Conservation (phyloP, 805 yeast species). For the Candida montana region DNA sequence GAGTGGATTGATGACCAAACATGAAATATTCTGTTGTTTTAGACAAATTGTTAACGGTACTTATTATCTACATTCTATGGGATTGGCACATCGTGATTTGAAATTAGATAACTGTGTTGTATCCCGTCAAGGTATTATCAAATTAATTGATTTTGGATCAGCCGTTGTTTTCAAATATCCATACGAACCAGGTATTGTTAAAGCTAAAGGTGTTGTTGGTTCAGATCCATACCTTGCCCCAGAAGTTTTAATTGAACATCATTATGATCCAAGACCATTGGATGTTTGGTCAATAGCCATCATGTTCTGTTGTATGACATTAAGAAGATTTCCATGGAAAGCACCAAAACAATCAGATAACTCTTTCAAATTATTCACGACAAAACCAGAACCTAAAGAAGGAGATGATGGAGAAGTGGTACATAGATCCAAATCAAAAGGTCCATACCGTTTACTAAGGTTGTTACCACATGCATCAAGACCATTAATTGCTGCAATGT, state of each 20-base stretch:
- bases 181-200: constrained; percentile 48
- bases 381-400: constrained; percentile 29
- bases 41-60: constrained; percentile 78
- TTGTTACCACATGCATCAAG: constrained; percentile 67
- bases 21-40: constrained; percentile 76
- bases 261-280: constrained; percentile 80
- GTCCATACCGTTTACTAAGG: constrained; percentile 69
- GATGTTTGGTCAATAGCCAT: constrained; percentile 95
- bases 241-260: constrained; percentile 57
- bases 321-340: constrained; percentile 93
- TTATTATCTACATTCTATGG: constrained; percentile 66
- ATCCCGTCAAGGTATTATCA: constrained; percentile 63
- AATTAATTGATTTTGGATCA: constrained; percentile 90
- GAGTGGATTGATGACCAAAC: constrained; percentile 71
- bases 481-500: constrained; percentile 57
- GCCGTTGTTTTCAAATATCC: constrained; percentile 78
- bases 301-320: constrained; percentile 83
- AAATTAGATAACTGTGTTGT: constrained; percentile 94
- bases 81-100: constrained; percentile 89
- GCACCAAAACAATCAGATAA: constrained; percentile 76
- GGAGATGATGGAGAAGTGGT: constrained; percentile 9
- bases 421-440: constrained; percentile 42
- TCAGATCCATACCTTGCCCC: constrained; percentile 96
- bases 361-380: constrained; percentile 64
- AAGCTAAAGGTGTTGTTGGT: constrained; percentile 85